phyloP scores from a whole-genome alignment of 495 filamentous ascomycete genomes.

The Daldinia concentrica region DNA sequence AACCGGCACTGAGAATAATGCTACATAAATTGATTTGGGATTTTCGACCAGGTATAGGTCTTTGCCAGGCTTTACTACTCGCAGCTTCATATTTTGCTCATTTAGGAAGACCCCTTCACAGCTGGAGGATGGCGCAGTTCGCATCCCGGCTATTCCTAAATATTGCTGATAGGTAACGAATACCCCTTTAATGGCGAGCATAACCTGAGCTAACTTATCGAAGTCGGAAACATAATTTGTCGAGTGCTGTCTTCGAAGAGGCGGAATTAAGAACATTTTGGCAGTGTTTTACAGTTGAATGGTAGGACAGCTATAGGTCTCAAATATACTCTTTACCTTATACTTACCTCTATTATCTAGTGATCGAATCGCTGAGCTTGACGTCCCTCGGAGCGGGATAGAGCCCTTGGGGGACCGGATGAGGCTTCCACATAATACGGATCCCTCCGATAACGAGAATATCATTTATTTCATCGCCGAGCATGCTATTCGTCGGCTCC shows the following conservation, averaged over 20 bases:
- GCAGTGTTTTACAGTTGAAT: constrained; percentile 53
- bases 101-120: constrained; percentile 50
- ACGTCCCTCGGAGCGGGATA: constrained; percentile 48
- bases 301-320: constrained; percentile 25
- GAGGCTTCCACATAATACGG: constrained; percentile 46
- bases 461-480: constrained; percentile 51
- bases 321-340: background rate
- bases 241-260: constrained; percentile 44
- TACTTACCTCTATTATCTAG: constrained; percentile 25
- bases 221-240: constrained; percentile 38
- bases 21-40: constrained; percentile 46
- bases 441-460: constrained; percentile 47
- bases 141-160: constrained; percentile 45
- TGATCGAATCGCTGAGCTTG: constrained; percentile 50
- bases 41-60: constrained; percentile 42
- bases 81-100: constrained; percentile 51
- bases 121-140: constrained; percentile 48
- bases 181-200: background rate
- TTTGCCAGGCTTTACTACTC: constrained; percentile 49
- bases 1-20: constrained; percentile 49
- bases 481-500: constrained; percentile 48
- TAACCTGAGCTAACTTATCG: constrained; percentile 20
- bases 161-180: constrained; percentile 44
- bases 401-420: constrained; percentile 49
- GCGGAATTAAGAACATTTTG: constrained; percentile 47